These are phyloP conservation scores for Magnaporthales sp. DNA, from an alignment of 2,329 filamentous ascomycete genomes.

Conservation along the genomic window DNA sequence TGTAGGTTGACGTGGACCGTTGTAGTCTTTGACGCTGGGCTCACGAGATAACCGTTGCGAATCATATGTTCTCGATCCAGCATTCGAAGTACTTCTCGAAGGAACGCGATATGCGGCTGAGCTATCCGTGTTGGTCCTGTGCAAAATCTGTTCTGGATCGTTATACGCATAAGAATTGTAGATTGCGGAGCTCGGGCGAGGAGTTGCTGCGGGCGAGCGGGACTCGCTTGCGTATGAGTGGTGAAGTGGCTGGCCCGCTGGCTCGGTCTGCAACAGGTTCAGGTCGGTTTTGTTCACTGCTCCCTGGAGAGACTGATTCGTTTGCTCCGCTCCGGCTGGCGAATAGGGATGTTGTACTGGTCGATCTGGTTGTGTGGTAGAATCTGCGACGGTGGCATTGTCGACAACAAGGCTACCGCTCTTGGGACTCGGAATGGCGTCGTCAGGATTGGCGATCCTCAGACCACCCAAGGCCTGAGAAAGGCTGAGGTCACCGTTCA, in stretches of 20 bases:
- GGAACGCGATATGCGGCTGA: constrained; percentile 36
- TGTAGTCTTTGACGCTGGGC: constrained; percentile 32
- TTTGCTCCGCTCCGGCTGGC: background rate
- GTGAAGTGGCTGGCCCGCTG: background rate
- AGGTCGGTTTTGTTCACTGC: background rate
- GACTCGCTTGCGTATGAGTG: background rate
- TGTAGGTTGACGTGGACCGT: constrained; percentile 37
- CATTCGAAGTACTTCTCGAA: constrained; percentile 52
- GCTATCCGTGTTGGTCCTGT: constrained; percentile 45
- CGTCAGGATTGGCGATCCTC: constrained; percentile 93
- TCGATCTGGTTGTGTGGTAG: background rate
- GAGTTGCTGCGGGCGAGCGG: constrained; percentile 1
- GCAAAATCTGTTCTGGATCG: background rate
- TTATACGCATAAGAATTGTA: background rate
- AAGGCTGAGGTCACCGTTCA: constrained; percentile 89
- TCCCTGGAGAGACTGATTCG: background rate
- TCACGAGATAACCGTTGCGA: constrained; percentile 47
- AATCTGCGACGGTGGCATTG: background rate
- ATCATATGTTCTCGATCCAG: constrained; percentile 12
- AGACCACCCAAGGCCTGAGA: constrained; percentile 88
- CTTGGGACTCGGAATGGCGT: constrained; percentile 36
- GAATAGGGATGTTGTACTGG: background rate
- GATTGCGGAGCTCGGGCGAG: background rate
- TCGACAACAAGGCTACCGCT: constrained; percentile 3
- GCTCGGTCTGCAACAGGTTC: background rate